phyloP scores from a whole-genome alignment of 441 rosid species.

The Cnidoscolus chayamansa region DNA sequence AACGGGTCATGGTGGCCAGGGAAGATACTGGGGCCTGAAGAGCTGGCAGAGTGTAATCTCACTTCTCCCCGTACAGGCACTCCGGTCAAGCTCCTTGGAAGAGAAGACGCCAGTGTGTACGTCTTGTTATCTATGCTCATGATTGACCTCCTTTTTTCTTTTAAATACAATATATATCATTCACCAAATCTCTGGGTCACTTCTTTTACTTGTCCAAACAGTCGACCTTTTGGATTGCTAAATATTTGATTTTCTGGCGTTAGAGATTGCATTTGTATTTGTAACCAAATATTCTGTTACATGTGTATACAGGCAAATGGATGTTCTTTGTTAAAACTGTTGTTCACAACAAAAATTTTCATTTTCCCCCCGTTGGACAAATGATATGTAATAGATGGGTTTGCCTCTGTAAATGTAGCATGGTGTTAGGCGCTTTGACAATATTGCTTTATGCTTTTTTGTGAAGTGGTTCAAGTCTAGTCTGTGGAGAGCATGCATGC shows the following conservation, averaged over 20 bases:
- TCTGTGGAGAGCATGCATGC: background rate
- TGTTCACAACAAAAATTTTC: background rate
- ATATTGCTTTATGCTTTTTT: background rate
- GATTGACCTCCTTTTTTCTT: background rate
- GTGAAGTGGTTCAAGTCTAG: background rate
- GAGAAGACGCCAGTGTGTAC: constrained; percentile 99
- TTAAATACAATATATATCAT: background rate
- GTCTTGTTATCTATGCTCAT: constrained; percentile 22
- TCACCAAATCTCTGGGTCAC: background rate
- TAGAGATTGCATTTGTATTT: background rate
- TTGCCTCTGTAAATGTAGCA: background rate
- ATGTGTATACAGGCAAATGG: background rate
- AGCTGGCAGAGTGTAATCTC: constrained; percentile 64
- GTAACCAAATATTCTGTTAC: background rate
- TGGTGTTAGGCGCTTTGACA: background rate
- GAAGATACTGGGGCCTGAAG: constrained; percentile 73
- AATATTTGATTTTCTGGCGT: background rate
- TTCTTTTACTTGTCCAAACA: background rate
- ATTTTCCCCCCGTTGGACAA: background rate
- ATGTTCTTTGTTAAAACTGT: background rate
- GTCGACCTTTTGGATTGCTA: background rate
- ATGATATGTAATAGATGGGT: background rate
- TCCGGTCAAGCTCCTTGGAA: constrained; percentile 95
- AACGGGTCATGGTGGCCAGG: constrained; percentile 99
- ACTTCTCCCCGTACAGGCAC: constrained; percentile 89